Percentiles rank a stretch among this genome's conserved stretches.
Evolutionary conservation across 2,329 filamentous ascomycete genomes (phyloP).

Genomic region (Daldinia sp.): DNA sequence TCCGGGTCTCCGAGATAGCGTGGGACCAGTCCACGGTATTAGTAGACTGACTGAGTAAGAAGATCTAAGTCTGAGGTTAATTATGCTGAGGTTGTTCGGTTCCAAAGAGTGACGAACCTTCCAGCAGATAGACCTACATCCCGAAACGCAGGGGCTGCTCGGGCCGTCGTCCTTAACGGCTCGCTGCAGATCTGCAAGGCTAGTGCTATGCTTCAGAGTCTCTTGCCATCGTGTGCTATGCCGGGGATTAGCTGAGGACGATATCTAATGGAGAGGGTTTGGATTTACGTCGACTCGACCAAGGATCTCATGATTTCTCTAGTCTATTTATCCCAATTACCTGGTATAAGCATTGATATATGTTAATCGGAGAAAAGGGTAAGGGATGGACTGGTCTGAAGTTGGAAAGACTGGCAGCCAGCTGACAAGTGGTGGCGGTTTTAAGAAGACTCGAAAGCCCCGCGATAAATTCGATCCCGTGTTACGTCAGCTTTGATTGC

Average conservation of each 20-base stretch:
- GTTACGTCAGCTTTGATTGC: slow-evolving; percentile 13
- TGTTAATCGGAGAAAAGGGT: slow-evolving; percentile 11
- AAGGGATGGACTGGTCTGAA: slow-evolving; percentile 23
- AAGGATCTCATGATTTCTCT: slow-evolving; percentile 48
- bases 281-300: slow-evolving; percentile 50
- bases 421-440: slow-evolving; percentile 31
- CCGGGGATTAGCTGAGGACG: slow-evolving; percentile 11
- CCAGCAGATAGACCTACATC: slow-evolving; percentile 90
- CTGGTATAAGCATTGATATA: not conserved
- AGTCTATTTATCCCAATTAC: slow-evolving; percentile 7
- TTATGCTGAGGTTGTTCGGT: not conserved
- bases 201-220: slow-evolving; percentile 69
- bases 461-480: not conserved
- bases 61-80: slow-evolving; percentile 67
- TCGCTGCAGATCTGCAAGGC: slow-evolving; percentile 71
- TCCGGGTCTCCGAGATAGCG: slow-evolving; percentile 75
- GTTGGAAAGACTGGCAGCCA: slow-evolving; percentile 39
- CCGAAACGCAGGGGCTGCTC: slow-evolving; percentile 74
- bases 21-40: slow-evolving; percentile 76
- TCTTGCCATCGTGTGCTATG: slow-evolving; percentile 75
- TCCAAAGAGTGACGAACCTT: slow-evolving; percentile 68
- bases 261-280: not conserved
- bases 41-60: slow-evolving; percentile 80
- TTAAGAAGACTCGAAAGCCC: not conserved
- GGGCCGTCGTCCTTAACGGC: slow-evolving; percentile 72